phyloP scores from a whole-genome alignment of 306 rosid species.

The Dryas octopetala region DNA sequence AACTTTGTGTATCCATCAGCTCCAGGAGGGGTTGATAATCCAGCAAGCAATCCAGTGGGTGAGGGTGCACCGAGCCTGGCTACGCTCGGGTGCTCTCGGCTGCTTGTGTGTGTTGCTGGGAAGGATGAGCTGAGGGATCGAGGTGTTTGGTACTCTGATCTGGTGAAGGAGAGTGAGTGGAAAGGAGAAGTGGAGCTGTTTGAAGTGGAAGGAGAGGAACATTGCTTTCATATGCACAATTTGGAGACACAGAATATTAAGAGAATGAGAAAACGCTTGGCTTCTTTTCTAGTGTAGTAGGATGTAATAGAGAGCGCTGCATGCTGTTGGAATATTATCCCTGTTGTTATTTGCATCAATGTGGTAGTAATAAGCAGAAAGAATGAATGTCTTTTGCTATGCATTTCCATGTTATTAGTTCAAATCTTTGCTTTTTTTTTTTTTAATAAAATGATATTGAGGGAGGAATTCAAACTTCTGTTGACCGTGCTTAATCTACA shows the following conservation, averaged over 20 bases:
- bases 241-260: constrained; percentile 15
- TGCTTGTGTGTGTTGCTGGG: constrained; percentile 25
- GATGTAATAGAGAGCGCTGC: too few species aligned
- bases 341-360: too few species aligned
- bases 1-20: constrained; percentile 32
- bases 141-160: constrained; percentile 14
- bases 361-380: too few species aligned
- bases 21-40: constrained; percentile 30
- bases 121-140: constrained; percentile 23
- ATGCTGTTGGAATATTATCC: too few species aligned
- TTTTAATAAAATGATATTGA: too few species aligned
- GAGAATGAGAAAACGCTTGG: constrained; percentile 19
- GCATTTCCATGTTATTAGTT: too few species aligned
- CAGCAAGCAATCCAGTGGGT: constrained; percentile 12
- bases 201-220: constrained; percentile 28
- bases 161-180: constrained; percentile 24
- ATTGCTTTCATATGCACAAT: constrained; percentile 14
- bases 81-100: constrained; percentile 18
- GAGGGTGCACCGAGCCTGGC: constrained; percentile 22
- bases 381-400: too few species aligned
- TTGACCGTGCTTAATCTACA: too few species aligned
- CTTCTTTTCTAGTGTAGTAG: constrained; percentile 17
- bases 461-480: too few species aligned
- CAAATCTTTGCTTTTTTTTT: too few species aligned
- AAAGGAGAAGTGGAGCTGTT: constrained; percentile 21